Conservation (phyloP, 2,329 filamentous ascomycete species). For the Penicillium paneum region DNA sequence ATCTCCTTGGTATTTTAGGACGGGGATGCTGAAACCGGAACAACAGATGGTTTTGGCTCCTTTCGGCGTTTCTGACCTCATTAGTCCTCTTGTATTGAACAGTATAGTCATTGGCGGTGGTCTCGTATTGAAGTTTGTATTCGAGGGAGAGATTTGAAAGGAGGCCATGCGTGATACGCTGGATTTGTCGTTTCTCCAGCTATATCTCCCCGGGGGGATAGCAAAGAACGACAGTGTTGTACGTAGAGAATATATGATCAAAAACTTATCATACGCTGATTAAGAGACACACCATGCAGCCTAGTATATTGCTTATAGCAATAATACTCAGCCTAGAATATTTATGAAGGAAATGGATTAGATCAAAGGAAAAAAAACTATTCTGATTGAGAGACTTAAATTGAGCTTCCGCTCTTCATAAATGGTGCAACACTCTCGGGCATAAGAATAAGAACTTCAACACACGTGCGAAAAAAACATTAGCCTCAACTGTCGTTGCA, state of each 20-base stretch:
- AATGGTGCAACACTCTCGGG: neutral
- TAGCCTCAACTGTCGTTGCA: neutral
- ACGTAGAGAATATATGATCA: no score
- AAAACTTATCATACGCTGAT: no score
- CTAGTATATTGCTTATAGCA: neutral
- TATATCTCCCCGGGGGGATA: no score
- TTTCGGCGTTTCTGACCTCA: neutral
- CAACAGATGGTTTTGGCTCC: neutral
- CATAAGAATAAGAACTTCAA: neutral
- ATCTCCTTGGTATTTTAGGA: slow-evolving; percentile 16
- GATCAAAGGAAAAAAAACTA: neutral
- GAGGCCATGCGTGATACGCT: neutral
- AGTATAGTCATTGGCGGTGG: neutral
- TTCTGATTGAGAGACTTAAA: neutral
- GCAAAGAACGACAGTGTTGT: no score
- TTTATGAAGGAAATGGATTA: neutral
- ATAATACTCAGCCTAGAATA: neutral
- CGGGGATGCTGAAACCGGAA: neutral
- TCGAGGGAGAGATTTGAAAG: neutral
- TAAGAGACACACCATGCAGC: neutral
- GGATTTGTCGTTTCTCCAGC: neutral
- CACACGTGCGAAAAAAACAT: neutral
- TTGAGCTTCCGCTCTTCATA: neutral
- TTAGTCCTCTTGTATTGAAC: neutral
- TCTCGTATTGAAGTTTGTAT: neutral